Evolutionary conservation across 2,329 filamentous ascomycete species (phyloP), one percentile per base, ranked within the genome.

Genomic region (Ophiostoma triangulosporum): DNA sequence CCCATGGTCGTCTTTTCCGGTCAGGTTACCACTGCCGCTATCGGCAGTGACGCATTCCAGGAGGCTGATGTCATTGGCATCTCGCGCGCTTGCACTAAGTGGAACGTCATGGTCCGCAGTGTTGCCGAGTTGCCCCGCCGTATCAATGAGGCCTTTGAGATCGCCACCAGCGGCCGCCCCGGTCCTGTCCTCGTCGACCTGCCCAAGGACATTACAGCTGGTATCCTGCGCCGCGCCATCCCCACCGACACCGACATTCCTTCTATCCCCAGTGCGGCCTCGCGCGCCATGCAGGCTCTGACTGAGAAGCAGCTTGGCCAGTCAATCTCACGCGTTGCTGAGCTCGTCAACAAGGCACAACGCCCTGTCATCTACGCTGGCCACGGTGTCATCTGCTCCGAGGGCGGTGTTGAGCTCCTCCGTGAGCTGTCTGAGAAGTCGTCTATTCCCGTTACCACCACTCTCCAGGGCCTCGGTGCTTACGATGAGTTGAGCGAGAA

Each of bases 81-180:
- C 68, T 95, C 88, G 32, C 80, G 91, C 64, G 83, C 90, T 20
- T 96, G 90, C 76, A 96, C 90, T 61, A 97, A 97, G 74, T 98
- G 93, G 93, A 97, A 97, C 63, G 88, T 95, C 57, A 94, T 97
- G 89, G 88, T 96, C 49, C 96, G 94, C 77, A 91, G 84, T 67
- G 83, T 95, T 53, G 89, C 88, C 50, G 93, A 98, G 70, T 76
- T 98, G 54, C 93, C 93, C 50, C 81, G 87, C 63, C 81, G 91
- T 60, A 97, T 97, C 65, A 95, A 96, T 68, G 93, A 97, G 72
- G 93, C 93, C 49, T 97, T 97, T 65, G 90, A 97, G 72, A 97
- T 97, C 65, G 93, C 93, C 38, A 97, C 88, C 40, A 93, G 85
- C 63, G 93, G 93, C 57, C 81, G 93, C 49, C 93, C 93, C 14